Conservation (phyloP, 768 basidiomycete species). For the Calocybe gangraenosa region DNA sequence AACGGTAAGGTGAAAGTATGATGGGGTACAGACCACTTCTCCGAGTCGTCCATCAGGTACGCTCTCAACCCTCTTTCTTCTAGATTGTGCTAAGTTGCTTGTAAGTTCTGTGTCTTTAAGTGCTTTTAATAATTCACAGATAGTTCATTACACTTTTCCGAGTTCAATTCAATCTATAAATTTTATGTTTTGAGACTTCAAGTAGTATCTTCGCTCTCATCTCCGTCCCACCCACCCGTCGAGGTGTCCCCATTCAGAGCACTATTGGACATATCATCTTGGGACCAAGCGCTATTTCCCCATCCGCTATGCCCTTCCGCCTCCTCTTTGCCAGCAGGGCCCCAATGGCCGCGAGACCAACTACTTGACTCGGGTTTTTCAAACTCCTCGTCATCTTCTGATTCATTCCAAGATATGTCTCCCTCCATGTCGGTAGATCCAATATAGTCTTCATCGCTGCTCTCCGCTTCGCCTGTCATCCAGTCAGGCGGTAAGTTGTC, state of each 20-base stretch:
- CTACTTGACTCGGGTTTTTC: slow-evolving; percentile 17
- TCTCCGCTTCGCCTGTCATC: slow-evolving; percentile 36
- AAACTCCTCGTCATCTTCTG: slow-evolving; percentile 29
- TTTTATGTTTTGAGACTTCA: slow-evolving; percentile 11
- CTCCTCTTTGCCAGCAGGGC: slow-evolving; percentile 6
- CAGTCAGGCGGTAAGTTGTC: slow-evolving; percentile 41
- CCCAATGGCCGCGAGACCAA: slow-evolving; percentile 13
- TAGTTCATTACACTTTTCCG: too few species aligned
- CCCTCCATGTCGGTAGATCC: slow-evolving; percentile 36
- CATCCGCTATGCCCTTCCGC: neutral
- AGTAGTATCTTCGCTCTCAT: slow-evolving; percentile 37
- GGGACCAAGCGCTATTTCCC: slow-evolving; percentile 3
- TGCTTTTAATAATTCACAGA: too few species aligned
- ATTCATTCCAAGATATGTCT: slow-evolving; percentile 37
- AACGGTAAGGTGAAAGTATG: neutral
- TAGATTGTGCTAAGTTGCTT: too few species aligned
- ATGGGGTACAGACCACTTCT: neutral
- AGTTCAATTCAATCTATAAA: too few species aligned
- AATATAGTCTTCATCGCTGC: slow-evolving; percentile 23
- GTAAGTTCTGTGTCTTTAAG: too few species aligned
- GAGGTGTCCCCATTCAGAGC: slow-evolving; percentile 27
- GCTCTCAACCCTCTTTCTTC: too few species aligned
- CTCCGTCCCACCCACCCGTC: slow-evolving; percentile 42
- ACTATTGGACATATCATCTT: slow-evolving; percentile 8
- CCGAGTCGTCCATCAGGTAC: neutral